Conservation (phyloP, 768 basidiomycete species). For the Tephrocybe rancida region DNA sequence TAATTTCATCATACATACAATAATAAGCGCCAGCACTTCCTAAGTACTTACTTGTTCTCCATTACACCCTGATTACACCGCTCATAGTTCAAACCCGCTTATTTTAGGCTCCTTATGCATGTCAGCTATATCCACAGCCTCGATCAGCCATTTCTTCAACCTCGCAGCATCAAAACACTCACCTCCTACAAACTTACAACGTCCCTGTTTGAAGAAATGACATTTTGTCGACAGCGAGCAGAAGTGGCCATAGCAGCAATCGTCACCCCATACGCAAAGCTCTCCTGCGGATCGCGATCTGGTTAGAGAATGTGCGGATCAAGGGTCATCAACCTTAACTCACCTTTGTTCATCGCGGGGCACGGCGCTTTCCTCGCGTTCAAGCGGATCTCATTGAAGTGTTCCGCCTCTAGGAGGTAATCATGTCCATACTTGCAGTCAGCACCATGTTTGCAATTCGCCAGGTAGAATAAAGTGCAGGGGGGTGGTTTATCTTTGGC, state of each 20-base stretch:
- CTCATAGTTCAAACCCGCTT: conserved; percentile 12
- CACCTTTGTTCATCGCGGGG: conserved; percentile 59
- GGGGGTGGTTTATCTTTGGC: conserved; percentile 61
- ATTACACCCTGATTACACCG: not conserved
- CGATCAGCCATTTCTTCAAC: conserved; percentile 19
- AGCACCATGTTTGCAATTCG: conserved; percentile 58
- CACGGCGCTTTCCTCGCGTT: conserved; percentile 69
- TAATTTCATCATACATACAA: not conserved
- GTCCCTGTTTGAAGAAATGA: conserved; percentile 52
- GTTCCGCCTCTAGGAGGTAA: conserved; percentile 55
- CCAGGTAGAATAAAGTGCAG: conserved; percentile 67
- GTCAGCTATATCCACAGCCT: conserved; percentile 30
- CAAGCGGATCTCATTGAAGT: conserved; percentile 52
- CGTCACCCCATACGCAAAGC: conserved; percentile 58
- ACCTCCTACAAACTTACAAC: conserved; percentile 68
- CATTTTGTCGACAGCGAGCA: conserved; percentile 50
- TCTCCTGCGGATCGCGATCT: conserved; percentile 42
- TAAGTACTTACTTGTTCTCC: not conserved
- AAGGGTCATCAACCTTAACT: conserved; percentile 13
- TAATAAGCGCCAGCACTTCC: not conserved
- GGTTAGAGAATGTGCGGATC: conserved; percentile 7
- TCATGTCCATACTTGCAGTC: conserved; percentile 67
- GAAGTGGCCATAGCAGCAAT: conserved; percentile 55
- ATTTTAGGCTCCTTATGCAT: conserved; percentile 42
- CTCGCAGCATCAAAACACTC: conserved; percentile 18